phyloP scores from a whole-genome alignment of 2,329 filamentous ascomycete genomes.

The Trichoderma semiorbis region DNA sequence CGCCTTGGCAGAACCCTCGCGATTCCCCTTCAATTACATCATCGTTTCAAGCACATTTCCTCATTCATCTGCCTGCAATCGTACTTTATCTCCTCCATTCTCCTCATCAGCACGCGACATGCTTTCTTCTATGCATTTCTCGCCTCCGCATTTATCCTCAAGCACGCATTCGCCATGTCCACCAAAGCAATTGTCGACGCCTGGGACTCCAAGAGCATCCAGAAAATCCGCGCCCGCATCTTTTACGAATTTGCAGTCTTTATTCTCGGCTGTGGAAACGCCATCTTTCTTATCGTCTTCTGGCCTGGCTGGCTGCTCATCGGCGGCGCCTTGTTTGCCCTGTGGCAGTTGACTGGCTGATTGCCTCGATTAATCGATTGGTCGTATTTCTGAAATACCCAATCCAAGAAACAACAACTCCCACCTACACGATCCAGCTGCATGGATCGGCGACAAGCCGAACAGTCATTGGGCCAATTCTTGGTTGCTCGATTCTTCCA shows the following conservation, averaged over 20 bases:
- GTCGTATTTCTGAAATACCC: not conserved
- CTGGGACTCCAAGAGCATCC: conserved; percentile 39
- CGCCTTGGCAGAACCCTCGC: conserved; percentile 35
- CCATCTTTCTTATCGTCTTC: conserved; percentile 48
- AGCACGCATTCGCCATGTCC: conserved; percentile 28
- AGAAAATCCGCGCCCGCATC: conserved; percentile 43
- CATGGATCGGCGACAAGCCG: not conserved
- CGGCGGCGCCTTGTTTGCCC: conserved; percentile 33
- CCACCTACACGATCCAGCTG: not conserved
- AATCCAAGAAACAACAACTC: not conserved
- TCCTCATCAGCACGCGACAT: not conserved
- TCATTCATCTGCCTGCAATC: conserved; percentile 29
- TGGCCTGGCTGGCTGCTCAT: conserved; percentile 57
- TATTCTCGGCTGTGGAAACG: conserved; percentile 49
- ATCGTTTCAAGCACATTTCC: conserved; percentile 25
- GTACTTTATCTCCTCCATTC: conserved; percentile 29
- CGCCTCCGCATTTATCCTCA: conserved; percentile 27
- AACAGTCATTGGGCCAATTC: not conserved
- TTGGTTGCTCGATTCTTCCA: not conserved
- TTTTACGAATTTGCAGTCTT: conserved; percentile 51
- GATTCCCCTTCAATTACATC: conserved; percentile 35
- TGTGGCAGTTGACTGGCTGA: conserved; percentile 37
- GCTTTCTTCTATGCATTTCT: conserved; percentile 20
- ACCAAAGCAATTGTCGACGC: conserved; percentile 26
- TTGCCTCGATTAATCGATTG: conserved; percentile 28